These are phyloP conservation scores for Termitomyces sp. DNA, from an alignment of 1,284 basidiomycete species.

Conservation along the genomic window DNA sequence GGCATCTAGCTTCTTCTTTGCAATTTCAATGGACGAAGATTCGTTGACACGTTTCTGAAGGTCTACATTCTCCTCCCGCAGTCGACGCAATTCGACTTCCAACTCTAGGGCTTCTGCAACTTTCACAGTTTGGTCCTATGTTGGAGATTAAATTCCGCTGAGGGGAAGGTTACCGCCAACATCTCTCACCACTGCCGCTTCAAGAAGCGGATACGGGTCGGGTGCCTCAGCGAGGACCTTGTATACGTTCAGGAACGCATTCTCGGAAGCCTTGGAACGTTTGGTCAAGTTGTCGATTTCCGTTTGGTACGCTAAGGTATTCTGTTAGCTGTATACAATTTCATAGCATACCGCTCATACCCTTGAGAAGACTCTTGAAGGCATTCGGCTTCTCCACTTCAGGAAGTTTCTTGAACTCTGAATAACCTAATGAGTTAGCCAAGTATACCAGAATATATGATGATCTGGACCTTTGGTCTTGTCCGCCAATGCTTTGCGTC, in stretches of 20 bases:
- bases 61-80: constrained; percentile 77
- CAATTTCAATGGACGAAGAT: constrained; percentile 59
- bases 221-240: constrained; percentile 92
- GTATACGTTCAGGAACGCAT: constrained; percentile 90
- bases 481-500: constrained; percentile 90
- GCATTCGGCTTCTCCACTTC: constrained; percentile 80
- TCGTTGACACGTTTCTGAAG: constrained; percentile 70
- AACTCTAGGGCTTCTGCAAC: constrained; percentile 75
- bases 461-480: constrained; percentile 74
- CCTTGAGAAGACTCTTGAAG: constrained; percentile 85
- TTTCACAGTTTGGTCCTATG: constrained; percentile 83
- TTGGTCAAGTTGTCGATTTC: constrained; percentile 96
- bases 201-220: constrained; percentile 93
- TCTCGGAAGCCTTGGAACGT: constrained; percentile 87
- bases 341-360: constrained; percentile 33
- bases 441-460: background rate
- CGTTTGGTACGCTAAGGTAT: constrained; percentile 79
- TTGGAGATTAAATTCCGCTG: background rate
- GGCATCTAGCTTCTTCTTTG: constrained; percentile 71
- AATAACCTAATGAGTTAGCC: constrained; percentile 1
- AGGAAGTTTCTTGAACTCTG: constrained; percentile 92
- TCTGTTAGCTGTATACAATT: background rate
- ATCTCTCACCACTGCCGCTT: constrained; percentile 81
- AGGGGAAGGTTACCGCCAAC: background rate
- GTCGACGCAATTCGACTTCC: constrained; percentile 64